phyloP scores from a whole-genome alignment of 805 yeast genomes.

The Sugiyamaella marilandica region DNA sequence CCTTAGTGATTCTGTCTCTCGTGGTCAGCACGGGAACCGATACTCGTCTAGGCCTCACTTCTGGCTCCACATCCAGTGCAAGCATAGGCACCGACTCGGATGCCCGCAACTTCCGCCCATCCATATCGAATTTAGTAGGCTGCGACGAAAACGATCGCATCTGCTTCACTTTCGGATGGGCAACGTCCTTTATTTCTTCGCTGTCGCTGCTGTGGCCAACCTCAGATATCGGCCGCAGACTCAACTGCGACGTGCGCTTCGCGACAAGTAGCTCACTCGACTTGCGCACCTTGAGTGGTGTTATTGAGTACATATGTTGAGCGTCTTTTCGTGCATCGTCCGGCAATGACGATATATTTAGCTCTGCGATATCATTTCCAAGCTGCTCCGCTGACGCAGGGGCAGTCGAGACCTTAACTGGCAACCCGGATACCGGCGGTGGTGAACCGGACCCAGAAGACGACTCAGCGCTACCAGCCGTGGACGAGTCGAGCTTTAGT shows the following conservation, averaged over 20 bases:
- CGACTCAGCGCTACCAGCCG: not conserved
- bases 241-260: not conserved
- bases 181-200: not conserved
- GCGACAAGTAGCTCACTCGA: not conserved
- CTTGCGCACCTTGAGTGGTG: not conserved
- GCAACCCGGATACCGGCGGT: too few relatives aligned
- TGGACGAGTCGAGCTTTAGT: not conserved
- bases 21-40: not conserved
- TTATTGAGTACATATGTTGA: not conserved
- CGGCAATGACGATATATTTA: not conserved
- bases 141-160: constrained; percentile 1
- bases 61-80: not conserved
- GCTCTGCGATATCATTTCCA: not conserved
- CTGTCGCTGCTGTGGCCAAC: not conserved
- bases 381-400: not conserved
- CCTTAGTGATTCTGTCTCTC: not conserved
- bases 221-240: not conserved
- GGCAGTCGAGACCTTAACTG: too few relatives aligned
- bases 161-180: not conserved
- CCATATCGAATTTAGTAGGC: not conserved
- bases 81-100: not conserved
- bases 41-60: not conserved
- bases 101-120: not conserved
- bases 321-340: not conserved
- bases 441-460: not conserved